These are phyloP conservation scores for Drechslerella dactyloides DNA, from an alignment of 2,329 filamentous ascomycete species.

Conservation along the genomic window DNA sequence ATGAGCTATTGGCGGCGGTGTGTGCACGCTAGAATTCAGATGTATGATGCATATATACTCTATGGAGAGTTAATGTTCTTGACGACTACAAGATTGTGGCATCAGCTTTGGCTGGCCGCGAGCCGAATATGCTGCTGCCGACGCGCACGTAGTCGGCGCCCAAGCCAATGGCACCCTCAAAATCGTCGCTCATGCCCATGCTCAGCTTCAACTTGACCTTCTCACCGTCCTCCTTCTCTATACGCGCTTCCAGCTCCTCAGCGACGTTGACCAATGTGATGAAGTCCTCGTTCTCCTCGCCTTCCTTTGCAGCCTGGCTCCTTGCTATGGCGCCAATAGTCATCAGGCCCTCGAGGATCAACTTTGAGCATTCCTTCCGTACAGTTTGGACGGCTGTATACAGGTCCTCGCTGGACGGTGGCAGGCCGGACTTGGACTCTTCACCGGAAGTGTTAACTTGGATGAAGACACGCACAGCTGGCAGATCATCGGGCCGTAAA, in stretches of 20 bases:
- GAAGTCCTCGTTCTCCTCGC: slow-evolving; percentile 47
- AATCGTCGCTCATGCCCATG: slow-evolving; percentile 79
- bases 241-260: slow-evolving; percentile 37
- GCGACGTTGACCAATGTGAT: slow-evolving; percentile 37
- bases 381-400: slow-evolving; percentile 59
- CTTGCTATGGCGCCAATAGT: slow-evolving; percentile 45
- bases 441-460: slow-evolving; percentile 87
- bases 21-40: too few relatives aligned
- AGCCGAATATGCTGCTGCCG: slow-evolving; percentile 91
- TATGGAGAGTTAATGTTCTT: background rate
- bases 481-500: slow-evolving; percentile 64
- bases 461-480: slow-evolving; percentile 75
- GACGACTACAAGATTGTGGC: slow-evolving; percentile 59
- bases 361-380: slow-evolving; percentile 71
- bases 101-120: slow-evolving; percentile 77
- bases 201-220: slow-evolving; percentile 31
- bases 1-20: too few relatives aligned
- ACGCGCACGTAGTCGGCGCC: slow-evolving; percentile 90
- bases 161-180: slow-evolving; percentile 80
- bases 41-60: too few relatives aligned
- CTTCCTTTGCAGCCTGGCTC: slow-evolving; percentile 49
- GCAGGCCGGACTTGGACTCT: slow-evolving; percentile 25
- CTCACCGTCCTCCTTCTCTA: slow-evolving; percentile 45
- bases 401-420: slow-evolving; percentile 33
- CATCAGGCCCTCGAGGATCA: slow-evolving; percentile 66